phyloP scores from a whole-genome alignment of 441 rosid species.

The Francoa sonchifolia region DNA sequence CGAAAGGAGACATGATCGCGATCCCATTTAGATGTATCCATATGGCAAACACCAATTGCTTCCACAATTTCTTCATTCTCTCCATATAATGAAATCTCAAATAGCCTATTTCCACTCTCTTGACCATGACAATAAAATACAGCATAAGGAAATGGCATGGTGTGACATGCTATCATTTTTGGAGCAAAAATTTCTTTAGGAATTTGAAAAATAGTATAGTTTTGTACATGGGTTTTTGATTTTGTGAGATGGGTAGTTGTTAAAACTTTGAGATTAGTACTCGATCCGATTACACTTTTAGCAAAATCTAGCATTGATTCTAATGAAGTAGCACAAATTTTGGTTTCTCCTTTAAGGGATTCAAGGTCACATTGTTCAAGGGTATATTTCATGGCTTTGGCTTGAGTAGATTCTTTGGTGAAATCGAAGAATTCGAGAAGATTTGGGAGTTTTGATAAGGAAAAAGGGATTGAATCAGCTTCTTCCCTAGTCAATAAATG shows the following conservation, averaged over 20 bases:
- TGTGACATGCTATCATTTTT: slow-evolving; percentile 50
- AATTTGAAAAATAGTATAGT: slow-evolving; percentile 34
- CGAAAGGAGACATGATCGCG: slow-evolving; percentile 44
- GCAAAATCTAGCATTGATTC: slow-evolving; percentile 65
- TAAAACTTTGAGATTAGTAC: slow-evolving; percentile 22
- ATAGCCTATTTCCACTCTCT: slow-evolving; percentile 28
- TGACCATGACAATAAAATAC: slow-evolving; percentile 67
- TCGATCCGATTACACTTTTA: slow-evolving; percentile 27
- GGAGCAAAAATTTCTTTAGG: slow-evolving; percentile 27
- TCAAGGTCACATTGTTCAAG: slow-evolving; percentile 36
- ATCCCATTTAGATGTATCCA: slow-evolving; percentile 74
- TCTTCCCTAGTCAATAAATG: slow-evolving; percentile 47
- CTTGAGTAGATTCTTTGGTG: slow-evolving; percentile 45
- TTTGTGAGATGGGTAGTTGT: slow-evolving; percentile 20
- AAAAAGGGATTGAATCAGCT: slow-evolving; percentile 54
- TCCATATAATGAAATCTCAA: slow-evolving; percentile 28
- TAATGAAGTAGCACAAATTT: slow-evolving; percentile 47
- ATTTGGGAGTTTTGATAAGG: slow-evolving; percentile 29
- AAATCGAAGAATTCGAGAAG: slow-evolving; percentile 50
- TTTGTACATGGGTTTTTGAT: slow-evolving; percentile 16
- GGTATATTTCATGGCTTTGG: slow-evolving; percentile 52
- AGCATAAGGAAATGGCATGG: slow-evolving; percentile 63
- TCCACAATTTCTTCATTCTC: slow-evolving; percentile 36
- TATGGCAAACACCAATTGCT: slow-evolving; percentile 55
- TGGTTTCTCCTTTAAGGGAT: slow-evolving; percentile 38